These are phyloP conservation scores for Metschnikowia baotianmanensis DNA, from an alignment of 805 yeast genomes.

Conservation along the genomic window DNA sequence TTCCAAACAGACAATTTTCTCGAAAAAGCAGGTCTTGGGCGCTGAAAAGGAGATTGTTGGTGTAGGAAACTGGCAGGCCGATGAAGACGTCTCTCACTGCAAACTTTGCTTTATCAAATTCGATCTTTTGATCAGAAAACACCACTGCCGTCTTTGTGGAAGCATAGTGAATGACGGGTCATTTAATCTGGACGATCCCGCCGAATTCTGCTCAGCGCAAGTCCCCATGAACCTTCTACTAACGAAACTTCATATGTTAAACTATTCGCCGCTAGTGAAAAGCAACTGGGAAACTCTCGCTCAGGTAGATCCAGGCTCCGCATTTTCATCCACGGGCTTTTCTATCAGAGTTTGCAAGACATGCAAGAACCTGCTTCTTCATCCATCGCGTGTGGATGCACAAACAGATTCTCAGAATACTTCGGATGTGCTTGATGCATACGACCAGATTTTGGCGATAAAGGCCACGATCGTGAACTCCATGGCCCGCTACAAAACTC, in stretches of 20 bases:
- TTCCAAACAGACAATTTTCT: background rate
- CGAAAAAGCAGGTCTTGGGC: constrained; percentile 6
- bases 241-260: constrained; percentile 36
- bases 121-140: constrained; percentile 61
- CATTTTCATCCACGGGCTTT: background rate
- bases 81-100: constrained; percentile 49
- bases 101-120: constrained; percentile 61
- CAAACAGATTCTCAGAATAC: constrained; percentile 1
- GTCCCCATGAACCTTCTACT: constrained; percentile 51
- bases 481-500: constrained; percentile 23
- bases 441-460: constrained; percentile 21
- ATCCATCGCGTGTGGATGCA: constrained; percentile 21
- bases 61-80: constrained; percentile 63
- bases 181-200: constrained; percentile 23
- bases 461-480: constrained; percentile 24
- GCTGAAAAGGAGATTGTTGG: constrained; percentile 30
- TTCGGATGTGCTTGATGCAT: constrained; percentile 20
- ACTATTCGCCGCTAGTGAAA: constrained; percentile 28
- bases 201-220: constrained; percentile 65
- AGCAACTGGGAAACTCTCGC: constrained; percentile 17
- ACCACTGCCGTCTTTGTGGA: constrained; percentile 93
- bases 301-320: background rate
- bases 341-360: constrained; percentile 59
- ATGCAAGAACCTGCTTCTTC: constrained; percentile 65
- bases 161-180: constrained; percentile 69